Conservation (phyloP, 2,329 filamentous ascomycete species). For the Beauveria brongniartii region DNA sequence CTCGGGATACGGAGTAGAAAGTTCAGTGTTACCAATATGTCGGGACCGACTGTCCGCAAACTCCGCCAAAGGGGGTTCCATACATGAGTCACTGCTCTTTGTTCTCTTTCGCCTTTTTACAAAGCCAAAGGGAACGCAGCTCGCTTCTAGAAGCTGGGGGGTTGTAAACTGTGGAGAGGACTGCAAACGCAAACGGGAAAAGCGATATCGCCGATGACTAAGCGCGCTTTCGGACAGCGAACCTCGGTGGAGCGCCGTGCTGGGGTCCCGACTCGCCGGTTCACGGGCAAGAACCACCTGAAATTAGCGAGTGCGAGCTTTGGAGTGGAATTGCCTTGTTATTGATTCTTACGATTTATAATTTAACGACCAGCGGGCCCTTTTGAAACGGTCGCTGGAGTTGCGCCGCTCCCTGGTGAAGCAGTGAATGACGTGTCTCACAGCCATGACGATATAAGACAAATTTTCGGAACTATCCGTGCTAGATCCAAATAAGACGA, state of each 20-base stretch:
- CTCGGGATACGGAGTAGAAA: neutral
- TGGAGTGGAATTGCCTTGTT: neutral
- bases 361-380: too few relatives aligned
- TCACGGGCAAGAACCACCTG: too few relatives aligned
- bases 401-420: neutral
- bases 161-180: neutral
- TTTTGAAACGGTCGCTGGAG: neutral
- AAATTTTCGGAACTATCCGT: neutral
- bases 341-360: neutral
- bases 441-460: neutral
- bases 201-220: conserved; percentile 1
- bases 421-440: neutral
- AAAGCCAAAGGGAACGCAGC: neutral
- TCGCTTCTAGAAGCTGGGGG: neutral
- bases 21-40: neutral
- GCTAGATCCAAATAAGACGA: neutral
- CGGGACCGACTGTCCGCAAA: neutral
- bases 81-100: neutral
- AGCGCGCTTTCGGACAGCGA: neutral
- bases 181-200: too few relatives aligned
- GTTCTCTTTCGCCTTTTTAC: neutral
- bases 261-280: too few relatives aligned
- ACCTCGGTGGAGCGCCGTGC: neutral
- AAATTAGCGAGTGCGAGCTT: neutral
- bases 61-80: neutral